Percentiles rank a stretch among this genome's conserved stretches.
Evolutionary conservation across 257 asterid genomes (phyloP).

Genomic region (Solanum gandarillasii): DNA sequence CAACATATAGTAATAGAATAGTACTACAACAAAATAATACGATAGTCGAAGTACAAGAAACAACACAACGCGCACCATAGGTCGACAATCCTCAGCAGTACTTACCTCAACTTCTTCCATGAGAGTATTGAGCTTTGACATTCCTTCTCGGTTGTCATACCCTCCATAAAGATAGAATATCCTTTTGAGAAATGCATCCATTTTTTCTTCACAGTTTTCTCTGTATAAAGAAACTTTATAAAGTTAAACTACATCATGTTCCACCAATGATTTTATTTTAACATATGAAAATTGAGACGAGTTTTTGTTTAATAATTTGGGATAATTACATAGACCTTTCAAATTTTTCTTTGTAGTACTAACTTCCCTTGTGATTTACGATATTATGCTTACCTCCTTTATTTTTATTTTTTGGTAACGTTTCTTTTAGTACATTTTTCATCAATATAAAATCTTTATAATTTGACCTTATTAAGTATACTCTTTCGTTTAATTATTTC

Average conservation of each 20-base stretch:
- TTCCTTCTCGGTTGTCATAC: conserved; percentile 35
- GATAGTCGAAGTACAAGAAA: neutral
- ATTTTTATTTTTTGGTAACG: neutral
- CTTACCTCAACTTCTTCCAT: conserved; percentile 43
- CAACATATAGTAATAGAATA: neutral
- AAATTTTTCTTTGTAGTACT: neutral
- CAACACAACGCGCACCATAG: neutral
- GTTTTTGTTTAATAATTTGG: neutral
- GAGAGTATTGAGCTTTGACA: conserved; percentile 27
- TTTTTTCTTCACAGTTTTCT: conserved; percentile 30
- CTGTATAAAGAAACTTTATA: conserved; percentile 14
- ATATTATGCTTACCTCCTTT: neutral
- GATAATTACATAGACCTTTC: neutral
- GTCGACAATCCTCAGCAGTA: neutral
- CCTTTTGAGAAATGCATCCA: conserved; percentile 31
- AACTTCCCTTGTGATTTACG: neutral
- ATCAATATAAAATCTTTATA: neutral
- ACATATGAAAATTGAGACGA: neutral
- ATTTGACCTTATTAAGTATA: neutral
- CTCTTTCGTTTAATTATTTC: neutral
- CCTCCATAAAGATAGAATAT: conserved; percentile 34
- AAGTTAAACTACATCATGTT: neutral
- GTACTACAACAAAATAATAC: neutral
- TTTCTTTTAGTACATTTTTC: neutral
- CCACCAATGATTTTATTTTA: neutral